These are phyloP conservation scores for Nidula niveotomentosa DNA, from an alignment of 1,284 basidiomycete genomes.

Conservation along the genomic window DNA sequence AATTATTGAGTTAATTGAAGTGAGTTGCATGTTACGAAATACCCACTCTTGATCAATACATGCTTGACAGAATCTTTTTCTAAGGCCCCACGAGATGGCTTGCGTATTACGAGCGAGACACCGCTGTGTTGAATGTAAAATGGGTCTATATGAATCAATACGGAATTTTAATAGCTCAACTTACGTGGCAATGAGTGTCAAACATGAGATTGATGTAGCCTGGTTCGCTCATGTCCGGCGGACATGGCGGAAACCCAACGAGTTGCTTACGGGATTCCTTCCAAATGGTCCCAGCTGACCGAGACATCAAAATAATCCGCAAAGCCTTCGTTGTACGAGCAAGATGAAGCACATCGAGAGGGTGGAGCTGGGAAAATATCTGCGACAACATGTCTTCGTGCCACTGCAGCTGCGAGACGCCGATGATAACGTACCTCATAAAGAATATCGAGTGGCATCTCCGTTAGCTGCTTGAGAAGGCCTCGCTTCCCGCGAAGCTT, in stretches of 20 bases:
- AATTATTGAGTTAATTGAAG: no score
- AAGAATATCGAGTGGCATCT: conserved; percentile 8
- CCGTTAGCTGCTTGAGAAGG: conserved; percentile 1
- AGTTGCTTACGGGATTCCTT: not conserved
- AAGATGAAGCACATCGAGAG: not conserved
- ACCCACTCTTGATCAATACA: not conserved
- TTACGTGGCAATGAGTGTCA: not conserved
- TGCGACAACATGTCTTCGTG: not conserved
- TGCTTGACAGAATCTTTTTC: not conserved
- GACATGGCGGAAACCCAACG: not conserved
- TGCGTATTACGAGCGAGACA: not conserved
- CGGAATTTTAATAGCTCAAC: not conserved
- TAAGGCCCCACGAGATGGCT: not conserved
- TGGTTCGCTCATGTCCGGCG: not conserved
- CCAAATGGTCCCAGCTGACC: not conserved
- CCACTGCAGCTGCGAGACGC: not conserved
- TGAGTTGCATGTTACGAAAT: not conserved
- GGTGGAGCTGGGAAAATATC: not conserved
- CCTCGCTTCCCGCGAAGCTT: conserved; percentile 5
- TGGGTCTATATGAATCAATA: not conserved
- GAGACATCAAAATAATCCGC: not conserved
- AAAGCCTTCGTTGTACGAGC: not conserved
- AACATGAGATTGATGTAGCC: not conserved
- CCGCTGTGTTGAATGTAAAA: not conserved
- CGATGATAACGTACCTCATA: conserved; percentile 4